phyloP scores from a whole-genome alignment of 139 green algal species.

The Dunaliella sp. region DNA sequence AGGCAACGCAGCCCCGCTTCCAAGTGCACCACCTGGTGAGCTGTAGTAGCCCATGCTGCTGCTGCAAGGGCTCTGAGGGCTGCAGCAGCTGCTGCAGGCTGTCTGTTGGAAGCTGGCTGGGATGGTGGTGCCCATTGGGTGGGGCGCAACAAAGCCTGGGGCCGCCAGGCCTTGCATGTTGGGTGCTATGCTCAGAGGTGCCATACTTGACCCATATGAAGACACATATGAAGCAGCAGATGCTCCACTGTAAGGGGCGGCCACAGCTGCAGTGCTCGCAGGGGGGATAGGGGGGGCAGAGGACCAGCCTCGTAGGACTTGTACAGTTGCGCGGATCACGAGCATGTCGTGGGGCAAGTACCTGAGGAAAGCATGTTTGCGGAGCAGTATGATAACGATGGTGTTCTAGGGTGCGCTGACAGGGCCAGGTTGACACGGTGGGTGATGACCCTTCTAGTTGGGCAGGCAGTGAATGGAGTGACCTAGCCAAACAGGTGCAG shows the following conservation, averaged over 20 bases:
- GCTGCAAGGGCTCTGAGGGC: background rate
- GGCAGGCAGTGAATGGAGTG: background rate
- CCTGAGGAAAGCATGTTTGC: constrained; percentile 4
- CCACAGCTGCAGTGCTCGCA: background rate
- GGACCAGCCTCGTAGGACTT: constrained; percentile 45
- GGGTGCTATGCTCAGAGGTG: background rate
- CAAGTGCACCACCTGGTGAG: too few species aligned
- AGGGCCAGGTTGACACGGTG: background rate
- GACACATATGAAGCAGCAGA: background rate
- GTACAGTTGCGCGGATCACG: constrained; percentile 39
- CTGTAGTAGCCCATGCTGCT: background rate
- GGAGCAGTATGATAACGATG: background rate
- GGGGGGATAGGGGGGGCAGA: constrained; percentile 20
- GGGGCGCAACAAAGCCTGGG: background rate
- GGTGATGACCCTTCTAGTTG: background rate
- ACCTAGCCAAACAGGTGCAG: background rate
- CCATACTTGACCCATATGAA: background rate
- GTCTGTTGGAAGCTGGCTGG: background rate
- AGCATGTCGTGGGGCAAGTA: constrained; percentile 44
- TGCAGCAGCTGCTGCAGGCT: background rate
- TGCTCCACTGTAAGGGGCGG: background rate
- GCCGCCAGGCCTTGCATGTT: background rate
- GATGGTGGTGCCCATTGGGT: background rate
- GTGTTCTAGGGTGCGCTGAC: background rate
- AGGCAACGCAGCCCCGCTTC: too few species aligned